phyloP scores from a whole-genome alignment of 2,329 filamentous ascomycete species.

The Fonsecaea erecta region DNA sequence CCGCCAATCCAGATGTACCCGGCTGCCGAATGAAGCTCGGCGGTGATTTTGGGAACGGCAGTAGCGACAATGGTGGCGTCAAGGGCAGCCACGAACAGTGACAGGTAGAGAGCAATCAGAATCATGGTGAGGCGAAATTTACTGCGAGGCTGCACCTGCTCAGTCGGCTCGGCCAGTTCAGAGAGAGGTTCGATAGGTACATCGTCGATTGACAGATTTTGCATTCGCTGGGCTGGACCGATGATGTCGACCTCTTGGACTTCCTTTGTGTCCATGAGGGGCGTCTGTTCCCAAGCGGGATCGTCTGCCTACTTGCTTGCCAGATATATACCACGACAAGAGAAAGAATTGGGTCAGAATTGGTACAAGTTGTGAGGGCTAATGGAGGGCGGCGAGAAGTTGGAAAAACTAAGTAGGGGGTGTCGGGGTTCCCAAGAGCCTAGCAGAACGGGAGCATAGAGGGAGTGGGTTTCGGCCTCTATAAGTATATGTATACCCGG shows the following conservation, averaged over 20 bases:
- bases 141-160: constrained; percentile 32
- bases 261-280: constrained; percentile 3
- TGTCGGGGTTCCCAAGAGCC: no score
- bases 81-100: constrained; percentile 40
- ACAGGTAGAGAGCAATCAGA: constrained; percentile 37
- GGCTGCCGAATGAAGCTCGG: constrained; percentile 63
- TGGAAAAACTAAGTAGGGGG: background rate
- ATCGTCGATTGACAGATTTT: constrained; percentile 19
- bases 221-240: background rate
- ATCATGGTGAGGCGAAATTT: constrained; percentile 35
- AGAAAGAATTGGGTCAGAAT: background rate
- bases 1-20: constrained; percentile 81
- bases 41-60: constrained; percentile 42
- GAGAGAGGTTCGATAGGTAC: background rate
- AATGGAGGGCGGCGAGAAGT: background rate
- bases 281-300: background rate
- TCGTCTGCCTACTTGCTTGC: background rate
- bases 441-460: background rate
- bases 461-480: background rate
- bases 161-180: constrained; percentile 38
- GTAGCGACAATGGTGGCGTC: constrained; percentile 43
- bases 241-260: constrained; percentile 21
- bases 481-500: background rate
- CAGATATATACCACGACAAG: background rate
- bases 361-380: background rate